Base-by-base conservation (phyloP, 1,284 basidiomycete genomes). In the Inonotus hispidus region DNA sequence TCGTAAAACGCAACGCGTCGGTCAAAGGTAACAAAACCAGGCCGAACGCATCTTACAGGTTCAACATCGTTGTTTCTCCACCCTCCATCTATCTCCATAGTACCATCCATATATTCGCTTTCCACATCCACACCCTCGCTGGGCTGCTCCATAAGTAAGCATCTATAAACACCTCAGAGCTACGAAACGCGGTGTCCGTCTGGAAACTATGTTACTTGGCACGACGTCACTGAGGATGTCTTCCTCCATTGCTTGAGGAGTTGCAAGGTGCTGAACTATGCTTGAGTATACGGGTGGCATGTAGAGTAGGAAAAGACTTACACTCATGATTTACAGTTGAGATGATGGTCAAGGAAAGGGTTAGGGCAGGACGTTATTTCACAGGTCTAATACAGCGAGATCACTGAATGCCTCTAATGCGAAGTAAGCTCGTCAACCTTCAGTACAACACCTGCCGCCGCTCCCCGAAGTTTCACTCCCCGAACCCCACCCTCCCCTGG, bases 161-260 rank as follows among this genome's bases (percentile, higher is more conserved):
- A 29, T 19, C 29, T 64, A 61, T 56, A 63, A 64, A 35, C 59
- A 35, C 19, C 45, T 50, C n/a, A 49, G 27, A 37, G 53, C 23
- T 14, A 41, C 35, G 43, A 46, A 57, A 54, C 41, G 25, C 41
- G 11, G 60, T 68, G 87, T 89, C 79, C 90, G 87, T 66, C 89
- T 82, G 64, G 89, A 92, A 56, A 91, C 87, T 63, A 91, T 88
- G 70, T 91, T 91, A 72, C 86, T 89, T 0, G 90, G 90, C 14
- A 92, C 84, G 58, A 92, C 79, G 70, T 92, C 88, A 69, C 88
- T 90, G 62, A 92, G 79, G 53, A 90, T 83, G 70, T 92, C 90
- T 60, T 92, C 89, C 6, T 91, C 89, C 65, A 73, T 73, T 13
- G 71, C 66, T 14, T 64, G 63, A n/a, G 63, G 63, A 13, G 63